A percentile compares a stretch with the other conserved stretches of the same genome.
These are phyloP conservation scores for Colletotrichum nymphaeae DNA, from an alignment of 2,329 filamentous ascomycete genomes.

Conservation along the genomic window DNA sequence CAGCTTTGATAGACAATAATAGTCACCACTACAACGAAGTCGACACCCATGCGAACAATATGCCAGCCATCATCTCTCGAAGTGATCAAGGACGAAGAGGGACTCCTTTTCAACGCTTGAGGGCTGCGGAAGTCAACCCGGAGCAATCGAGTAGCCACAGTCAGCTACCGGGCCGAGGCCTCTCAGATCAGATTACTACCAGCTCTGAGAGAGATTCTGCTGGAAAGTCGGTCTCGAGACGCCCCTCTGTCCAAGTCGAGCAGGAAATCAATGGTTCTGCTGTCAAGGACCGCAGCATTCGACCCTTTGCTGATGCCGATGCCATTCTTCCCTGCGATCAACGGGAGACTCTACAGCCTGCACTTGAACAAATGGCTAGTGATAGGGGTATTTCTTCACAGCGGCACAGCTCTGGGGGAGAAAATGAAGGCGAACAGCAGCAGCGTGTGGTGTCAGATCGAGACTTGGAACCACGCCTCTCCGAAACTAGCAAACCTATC, in stretches of 20 bases:
- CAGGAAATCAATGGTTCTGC: not conserved
- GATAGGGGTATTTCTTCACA: not conserved
- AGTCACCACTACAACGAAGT: not conserved
- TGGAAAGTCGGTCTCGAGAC: not conserved
- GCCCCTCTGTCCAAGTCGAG: not conserved
- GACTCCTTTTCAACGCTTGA: not conserved
- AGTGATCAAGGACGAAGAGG: not conserved
- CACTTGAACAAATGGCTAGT: not conserved
- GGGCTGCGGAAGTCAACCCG: not conserved
- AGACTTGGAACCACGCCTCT: not conserved
- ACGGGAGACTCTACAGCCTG: not conserved
- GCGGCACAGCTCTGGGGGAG: too few relatives aligned
- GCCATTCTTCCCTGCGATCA: not conserved
- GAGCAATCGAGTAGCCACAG: not conserved
- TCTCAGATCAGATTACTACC: not conserved
- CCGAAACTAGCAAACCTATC: not conserved
- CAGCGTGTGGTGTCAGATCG: not conserved
- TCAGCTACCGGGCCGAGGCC: not conserved
- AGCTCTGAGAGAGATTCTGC: not conserved
- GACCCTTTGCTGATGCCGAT: conserved; percentile 24
- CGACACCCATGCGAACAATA: not conserved
- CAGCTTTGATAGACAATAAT: not conserved
- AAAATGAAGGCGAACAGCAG: not conserved
- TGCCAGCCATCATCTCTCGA: not conserved
- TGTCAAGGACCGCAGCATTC: not conserved